A percentile compares a stretch with the other conserved stretches of the same genome.
Conservation (phyloP, 768 basidiomycete genomes). For the button mushroom (Agaricus bisporus) region DNA sequence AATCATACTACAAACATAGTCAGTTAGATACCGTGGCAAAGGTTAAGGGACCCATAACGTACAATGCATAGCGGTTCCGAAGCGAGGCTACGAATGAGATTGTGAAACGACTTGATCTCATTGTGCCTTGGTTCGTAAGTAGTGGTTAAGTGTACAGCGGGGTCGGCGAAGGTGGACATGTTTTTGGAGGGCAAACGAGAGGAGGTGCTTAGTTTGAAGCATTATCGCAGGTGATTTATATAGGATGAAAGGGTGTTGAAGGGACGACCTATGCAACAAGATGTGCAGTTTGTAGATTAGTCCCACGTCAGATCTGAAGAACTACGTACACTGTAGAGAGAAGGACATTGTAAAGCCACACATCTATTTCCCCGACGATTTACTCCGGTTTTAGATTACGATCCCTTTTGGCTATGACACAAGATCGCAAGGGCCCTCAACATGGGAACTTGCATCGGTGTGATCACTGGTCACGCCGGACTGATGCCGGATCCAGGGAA, state of each 20-base stretch:
- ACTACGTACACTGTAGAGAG: slow-evolving; percentile 1
- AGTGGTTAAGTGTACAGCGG: background rate
- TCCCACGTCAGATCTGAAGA: slow-evolving; percentile 7
- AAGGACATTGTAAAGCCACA: slow-evolving; percentile 1
- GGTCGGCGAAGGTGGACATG: slow-evolving; percentile 9
- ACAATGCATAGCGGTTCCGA: background rate
- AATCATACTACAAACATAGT: background rate
- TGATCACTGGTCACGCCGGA: background rate
- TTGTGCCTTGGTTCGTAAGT: background rate
- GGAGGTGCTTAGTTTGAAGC: background rate
- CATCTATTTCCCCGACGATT: slow-evolving; percentile 3
- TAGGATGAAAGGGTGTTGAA: slow-evolving; percentile 6
- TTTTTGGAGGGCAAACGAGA: background rate
- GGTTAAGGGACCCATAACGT: background rate
- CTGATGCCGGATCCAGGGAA: too few relatives aligned
- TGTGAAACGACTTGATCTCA: background rate
- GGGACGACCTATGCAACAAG: background rate
- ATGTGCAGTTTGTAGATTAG: background rate
- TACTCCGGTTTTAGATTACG: slow-evolving; percentile 8
- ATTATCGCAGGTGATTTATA: background rate
- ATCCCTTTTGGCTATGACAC: background rate
- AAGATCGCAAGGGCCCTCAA: slow-evolving; percentile 9
- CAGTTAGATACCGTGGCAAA: background rate
- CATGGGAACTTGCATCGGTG: slow-evolving; percentile 4
- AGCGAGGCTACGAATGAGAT: slow-evolving; percentile 2